A percentile compares a stretch with the other conserved stretches of the same genome.
These are phyloP conservation scores for Phytopythium boreale DNA, from an alignment of 352 stramenopile species.

Conservation along the genomic window DNA sequence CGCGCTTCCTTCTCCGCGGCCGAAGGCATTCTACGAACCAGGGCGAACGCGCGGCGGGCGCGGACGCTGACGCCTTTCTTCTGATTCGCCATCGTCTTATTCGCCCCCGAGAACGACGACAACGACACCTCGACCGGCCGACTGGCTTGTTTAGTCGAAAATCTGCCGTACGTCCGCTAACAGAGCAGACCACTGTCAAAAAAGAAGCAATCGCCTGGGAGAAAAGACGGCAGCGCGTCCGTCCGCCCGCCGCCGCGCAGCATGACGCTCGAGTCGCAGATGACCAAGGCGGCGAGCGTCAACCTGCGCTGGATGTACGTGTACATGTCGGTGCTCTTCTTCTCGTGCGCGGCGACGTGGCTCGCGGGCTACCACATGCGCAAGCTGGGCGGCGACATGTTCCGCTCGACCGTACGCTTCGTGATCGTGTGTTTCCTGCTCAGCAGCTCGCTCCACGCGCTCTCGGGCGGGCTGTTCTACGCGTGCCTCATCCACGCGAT, in stretches of 20 bases:
- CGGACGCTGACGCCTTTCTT: not conserved
- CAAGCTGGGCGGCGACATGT: conserved; percentile 54
- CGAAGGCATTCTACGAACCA: not conserved
- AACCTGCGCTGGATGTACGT: conserved; percentile 64
- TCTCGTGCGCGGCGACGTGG: conserved; percentile 53
- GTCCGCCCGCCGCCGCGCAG: no score
- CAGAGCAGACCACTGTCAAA: not conserved
- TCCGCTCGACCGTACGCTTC: conserved; percentile 71
- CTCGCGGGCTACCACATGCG: conserved; percentile 63
- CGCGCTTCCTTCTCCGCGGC: not conserved
- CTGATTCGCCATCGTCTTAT: no score
- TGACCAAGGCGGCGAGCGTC: conserved; percentile 9
- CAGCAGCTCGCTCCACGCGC: conserved; percentile 46
- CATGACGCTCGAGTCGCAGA: conserved; percentile 6
- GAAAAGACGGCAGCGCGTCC: no score
- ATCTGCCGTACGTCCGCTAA: no score
- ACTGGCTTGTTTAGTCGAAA: conserved; percentile 1
- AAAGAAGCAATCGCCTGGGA: no score
- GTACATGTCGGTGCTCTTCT: conserved; percentile 49
- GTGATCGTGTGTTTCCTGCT: conserved; percentile 61
- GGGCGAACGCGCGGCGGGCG: no score
- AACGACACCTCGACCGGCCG: not conserved
- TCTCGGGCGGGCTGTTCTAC: conserved; percentile 55
- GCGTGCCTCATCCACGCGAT: conserved; percentile 45
- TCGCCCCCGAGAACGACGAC: not conserved